These are phyloP conservation scores for Meyerozyma smithsonii DNA, from an alignment of 1,139 yeast genomes.

Conservation along the genomic window DNA sequence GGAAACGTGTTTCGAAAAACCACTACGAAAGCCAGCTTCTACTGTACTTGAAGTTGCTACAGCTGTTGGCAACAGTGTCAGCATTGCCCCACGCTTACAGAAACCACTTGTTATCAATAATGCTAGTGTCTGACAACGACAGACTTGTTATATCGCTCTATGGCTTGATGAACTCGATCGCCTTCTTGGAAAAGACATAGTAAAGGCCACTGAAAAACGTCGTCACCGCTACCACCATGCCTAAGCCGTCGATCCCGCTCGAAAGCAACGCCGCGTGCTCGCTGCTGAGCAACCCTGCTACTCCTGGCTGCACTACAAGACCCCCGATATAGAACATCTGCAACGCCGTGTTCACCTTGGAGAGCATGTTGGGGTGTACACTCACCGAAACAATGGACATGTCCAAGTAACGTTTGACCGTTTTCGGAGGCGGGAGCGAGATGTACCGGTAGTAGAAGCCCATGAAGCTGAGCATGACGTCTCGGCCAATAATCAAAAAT, in stretches of 20 bases:
- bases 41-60: neutral
- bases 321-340: slow-evolving; percentile 89
- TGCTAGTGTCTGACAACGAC: neutral
- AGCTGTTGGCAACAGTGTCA: neutral
- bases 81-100: neutral
- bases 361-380: slow-evolving; percentile 83
- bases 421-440: slow-evolving; percentile 73
- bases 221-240: neutral
- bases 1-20: neutral
- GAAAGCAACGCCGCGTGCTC: slow-evolving; percentile 2
- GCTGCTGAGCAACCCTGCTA: slow-evolving; percentile 15
- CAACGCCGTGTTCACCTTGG: slow-evolving; percentile 83
- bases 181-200: neutral
- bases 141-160: neutral
- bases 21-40: neutral
- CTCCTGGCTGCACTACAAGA: slow-evolving; percentile 63
- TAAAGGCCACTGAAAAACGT: neutral
- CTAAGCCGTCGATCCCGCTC: slow-evolving; percentile 7
- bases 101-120: neutral
- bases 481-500: slow-evolving; percentile 76
- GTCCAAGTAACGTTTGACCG: slow-evolving; percentile 60
- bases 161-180: neutral
- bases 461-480: slow-evolving; percentile 67
- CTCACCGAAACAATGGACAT: slow-evolving; percentile 83
- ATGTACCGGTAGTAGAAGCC: slow-evolving; percentile 71